Conservation (phyloP, 108 stramenopile species). For the Nitzschia sp. region DNA sequence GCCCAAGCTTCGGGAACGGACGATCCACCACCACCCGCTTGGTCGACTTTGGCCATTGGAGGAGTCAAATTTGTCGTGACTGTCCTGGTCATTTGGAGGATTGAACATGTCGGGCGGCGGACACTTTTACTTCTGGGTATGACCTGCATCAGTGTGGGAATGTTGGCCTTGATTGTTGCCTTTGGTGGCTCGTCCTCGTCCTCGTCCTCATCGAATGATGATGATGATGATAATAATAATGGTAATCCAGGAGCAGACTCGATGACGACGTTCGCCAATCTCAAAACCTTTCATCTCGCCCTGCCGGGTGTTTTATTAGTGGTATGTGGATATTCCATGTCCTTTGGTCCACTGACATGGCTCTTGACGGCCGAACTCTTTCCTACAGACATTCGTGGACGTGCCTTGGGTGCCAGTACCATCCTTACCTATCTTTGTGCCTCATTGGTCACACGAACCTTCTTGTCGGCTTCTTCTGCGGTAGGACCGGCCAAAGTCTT, state of each 20-base stretch:
- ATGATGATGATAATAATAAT: constrained; percentile 4
- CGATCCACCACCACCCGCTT: constrained; percentile 18
- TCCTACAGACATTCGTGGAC: constrained; percentile 65
- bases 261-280: constrained; percentile 16
- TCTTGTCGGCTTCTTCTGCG: constrained; percentile 39
- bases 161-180: constrained; percentile 46
- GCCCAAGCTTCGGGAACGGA: constrained; percentile 1
- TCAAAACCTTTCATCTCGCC: constrained; percentile 32
- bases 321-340: constrained; percentile 66
- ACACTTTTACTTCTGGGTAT: constrained; percentile 53
- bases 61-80: constrained; percentile 68
- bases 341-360: constrained; percentile 75
- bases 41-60: constrained; percentile 56
- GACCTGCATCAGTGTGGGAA: constrained; percentile 40
- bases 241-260: constrained; percentile 1
- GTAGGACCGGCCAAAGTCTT: constrained; percentile 50
- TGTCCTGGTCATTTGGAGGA: constrained; percentile 53
- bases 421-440: constrained; percentile 63
- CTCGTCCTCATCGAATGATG: not conserved
- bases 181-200: constrained; percentile 23
- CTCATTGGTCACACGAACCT: constrained; percentile 57
- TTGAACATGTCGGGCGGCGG: constrained; percentile 62
- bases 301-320: constrained; percentile 60
- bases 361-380: constrained; percentile 70
- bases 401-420: constrained; percentile 63